Evolutionary conservation across 106 monocot genomes (phyloP), one percentile per base, ranked within the genome.

Genomic region (Dactylorhiza incarnata): DNA sequence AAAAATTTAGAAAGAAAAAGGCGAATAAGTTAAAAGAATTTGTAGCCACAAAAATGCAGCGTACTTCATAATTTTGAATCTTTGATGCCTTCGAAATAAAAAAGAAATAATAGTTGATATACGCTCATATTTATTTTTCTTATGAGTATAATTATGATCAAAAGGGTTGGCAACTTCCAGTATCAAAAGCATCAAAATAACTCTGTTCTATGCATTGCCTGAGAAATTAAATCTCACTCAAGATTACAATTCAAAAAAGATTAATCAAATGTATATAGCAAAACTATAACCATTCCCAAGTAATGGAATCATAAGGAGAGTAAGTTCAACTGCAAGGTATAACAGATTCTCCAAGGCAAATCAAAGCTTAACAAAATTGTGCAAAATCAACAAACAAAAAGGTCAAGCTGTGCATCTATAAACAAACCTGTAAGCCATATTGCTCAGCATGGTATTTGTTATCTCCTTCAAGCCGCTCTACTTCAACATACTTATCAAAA

Each of bases 401-500:
- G 0, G 45, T 23, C 29, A 71, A 37, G 15, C 17, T 11, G 49
- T 55, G 46, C 25, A 62, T 65, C 26, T 54, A 72, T n/a, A 5
- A 78, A 77, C 83, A 5, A 73, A 95, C 94, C 91, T 95, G 94
- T 48, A 95, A 69, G 13, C 94, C 94, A 89, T 91, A 77, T 48
- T 95, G 81, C 54, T 95, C 94, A 43, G 94, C 91, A 48, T 95
- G 94, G 79, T 95, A 95, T 52, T 95, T 95, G 75, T 95, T 95
- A 81, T 95, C 94, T 26, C 91, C 94, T 81, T 95, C 94, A 70
- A 95, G 91, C 45, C 84, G 72, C 75, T 95, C 94, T 54, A 95
- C 94, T 87, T 91, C 94, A 71, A 91, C 91, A 81, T 95, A 95
- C 75, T 95, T 95, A 72, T 95, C 91, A 84, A 95, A 95, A 75